Base-by-base conservation (phyloP, 768 basidiomycete genomes). In the Amanita molliuscula region DNA sequence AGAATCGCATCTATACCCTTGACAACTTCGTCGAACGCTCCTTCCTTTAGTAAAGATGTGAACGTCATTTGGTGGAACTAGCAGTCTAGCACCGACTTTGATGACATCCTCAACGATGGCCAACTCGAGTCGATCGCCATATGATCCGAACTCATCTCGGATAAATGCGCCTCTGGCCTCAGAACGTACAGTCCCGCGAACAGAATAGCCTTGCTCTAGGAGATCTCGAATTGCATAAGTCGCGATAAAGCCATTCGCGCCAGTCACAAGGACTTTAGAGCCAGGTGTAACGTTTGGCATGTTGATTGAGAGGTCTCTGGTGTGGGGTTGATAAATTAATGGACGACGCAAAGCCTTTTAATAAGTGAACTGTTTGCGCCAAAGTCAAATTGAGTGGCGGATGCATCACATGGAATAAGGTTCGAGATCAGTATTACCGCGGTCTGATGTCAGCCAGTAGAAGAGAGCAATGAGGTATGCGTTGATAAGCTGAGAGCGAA, bases 1-100 rank as follows among this genome's bases (percentile, higher is more conserved):
- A 68, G 73, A 46, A 92, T 77, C 0, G 75, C 88, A 53, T 87
- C 80, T 9, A 90, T 79, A 1, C 75, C 86, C 61, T 81, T 77
- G 52, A 90, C 82, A 0, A 81, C 86, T 43, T 87, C 79, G 60
- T 91, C 86, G 53, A 89, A 93, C 1, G 82, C 84, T 6, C 76
- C 77, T 1, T 73, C 74, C 80, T 81, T 21, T 13, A 18, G 3
- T n/a, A 45, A 25, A 51, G 31, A 4, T 18, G 40, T 3, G 11
- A 21, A 33, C 18, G 20, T 10, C 15, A 42, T 11, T 7, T 10
- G 7, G 1, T 2, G 15, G 8, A 15, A n/a, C n/a, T n/a, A n/a
- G n/a, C n/a, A n/a, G n/a, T n/a, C n/a, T 20, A 23, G 20, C 18
- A 11, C 4, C 4, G 20, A 65, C 69, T 59, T 64, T 61, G 2